Evolutionary conservation across 108 stramenopile species (phyloP).

Genomic region (Phaeodactylum tricornutum): DNA sequence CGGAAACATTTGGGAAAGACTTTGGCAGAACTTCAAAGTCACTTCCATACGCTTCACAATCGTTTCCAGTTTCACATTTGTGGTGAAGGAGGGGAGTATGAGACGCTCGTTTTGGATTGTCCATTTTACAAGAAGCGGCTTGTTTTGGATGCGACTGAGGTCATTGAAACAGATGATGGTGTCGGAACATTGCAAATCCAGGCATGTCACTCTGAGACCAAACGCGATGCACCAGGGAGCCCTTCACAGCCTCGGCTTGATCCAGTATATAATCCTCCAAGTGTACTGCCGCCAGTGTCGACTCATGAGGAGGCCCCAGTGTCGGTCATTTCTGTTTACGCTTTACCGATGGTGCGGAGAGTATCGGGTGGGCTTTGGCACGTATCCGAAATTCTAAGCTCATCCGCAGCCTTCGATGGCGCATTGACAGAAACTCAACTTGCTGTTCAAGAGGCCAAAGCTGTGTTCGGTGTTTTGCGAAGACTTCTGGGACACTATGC

Average conservation of each 20-base stretch:
- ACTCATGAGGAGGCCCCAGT: too few relatives aligned
- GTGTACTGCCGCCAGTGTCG: too few relatives aligned
- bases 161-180: constrained; percentile 62
- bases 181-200: constrained; percentile 68
- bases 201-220: constrained; percentile 74
- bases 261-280: too few relatives aligned
- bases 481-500: constrained; percentile 22
- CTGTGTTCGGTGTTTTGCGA: constrained; percentile 34
- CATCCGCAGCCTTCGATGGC: constrained; percentile 20
- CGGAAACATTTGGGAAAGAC: constrained; percentile 61
- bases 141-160: constrained; percentile 74
- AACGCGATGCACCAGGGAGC: too few relatives aligned
- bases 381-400: constrained; percentile 54
- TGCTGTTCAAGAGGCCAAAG: constrained; percentile 44
- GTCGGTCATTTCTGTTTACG: background rate
- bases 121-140: constrained; percentile 69
- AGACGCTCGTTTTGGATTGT: constrained; percentile 90
- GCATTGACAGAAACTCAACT: constrained; percentile 33
- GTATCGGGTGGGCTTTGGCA: constrained; percentile 59
- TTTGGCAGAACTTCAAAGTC: constrained; percentile 23
- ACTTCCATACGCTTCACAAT: constrained; percentile 42
- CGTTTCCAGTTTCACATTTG: constrained; percentile 89
- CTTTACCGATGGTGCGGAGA: constrained; percentile 34
- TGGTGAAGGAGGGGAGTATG: constrained; percentile 99
- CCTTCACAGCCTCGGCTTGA: background rate